Evolutionary conservation across 1,139 yeast species (phyloP).

Genomic region (Wickerhamomyces sp.): DNA sequence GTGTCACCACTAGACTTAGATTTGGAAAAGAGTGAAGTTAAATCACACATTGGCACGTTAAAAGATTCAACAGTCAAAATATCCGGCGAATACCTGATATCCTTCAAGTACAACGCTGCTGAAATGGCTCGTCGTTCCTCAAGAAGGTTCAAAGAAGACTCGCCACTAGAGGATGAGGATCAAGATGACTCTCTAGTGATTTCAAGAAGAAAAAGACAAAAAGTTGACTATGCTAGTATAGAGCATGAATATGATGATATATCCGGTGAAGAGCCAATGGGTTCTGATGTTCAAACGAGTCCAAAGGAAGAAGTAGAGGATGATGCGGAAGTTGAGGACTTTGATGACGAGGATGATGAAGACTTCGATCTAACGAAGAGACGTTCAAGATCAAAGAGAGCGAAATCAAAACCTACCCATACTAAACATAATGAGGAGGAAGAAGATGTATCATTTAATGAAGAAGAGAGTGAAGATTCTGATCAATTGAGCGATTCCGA

Average conservation of each 20-base stretch:
- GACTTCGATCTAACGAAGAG: slow-evolving; percentile 1
- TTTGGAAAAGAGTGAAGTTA: too few relatives aligned
- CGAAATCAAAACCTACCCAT: slow-evolving; percentile 16
- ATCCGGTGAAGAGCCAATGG: slow-evolving; percentile 23
- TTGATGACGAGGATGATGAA: slow-evolving; percentile 8
- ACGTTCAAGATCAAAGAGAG: slow-evolving; percentile 7
- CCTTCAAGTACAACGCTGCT: slow-evolving; percentile 10
- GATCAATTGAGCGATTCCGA: slow-evolving; percentile 12
- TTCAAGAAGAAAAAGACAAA: slow-evolving; percentile 17
- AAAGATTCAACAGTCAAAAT: slow-evolving; percentile 6
- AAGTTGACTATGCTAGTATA: slow-evolving; percentile 26
- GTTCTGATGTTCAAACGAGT: slow-evolving; percentile 1
- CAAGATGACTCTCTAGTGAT: slow-evolving; percentile 4
- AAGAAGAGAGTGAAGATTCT: slow-evolving; percentile 15
- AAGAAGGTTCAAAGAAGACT: neutral
- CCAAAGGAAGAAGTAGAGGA: slow-evolving; percentile 6
- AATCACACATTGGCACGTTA: too few relatives aligned
- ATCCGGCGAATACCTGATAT: slow-evolving; percentile 4
- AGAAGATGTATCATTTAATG: slow-evolving; percentile 23
- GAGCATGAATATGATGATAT: slow-evolving; percentile 29
- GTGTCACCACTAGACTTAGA: too few relatives aligned
- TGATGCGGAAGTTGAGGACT: slow-evolving; percentile 9
- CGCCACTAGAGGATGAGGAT: slow-evolving; percentile 4
- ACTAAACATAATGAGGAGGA: slow-evolving; percentile 10
- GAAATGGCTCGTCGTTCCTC: slow-evolving; percentile 10